Percentiles rank a stretch among this genome's conserved stretches.
phyloP scores from a whole-genome alignment of 2,329 filamentous ascomycete species.

The Podosphaera fusca region DNA sequence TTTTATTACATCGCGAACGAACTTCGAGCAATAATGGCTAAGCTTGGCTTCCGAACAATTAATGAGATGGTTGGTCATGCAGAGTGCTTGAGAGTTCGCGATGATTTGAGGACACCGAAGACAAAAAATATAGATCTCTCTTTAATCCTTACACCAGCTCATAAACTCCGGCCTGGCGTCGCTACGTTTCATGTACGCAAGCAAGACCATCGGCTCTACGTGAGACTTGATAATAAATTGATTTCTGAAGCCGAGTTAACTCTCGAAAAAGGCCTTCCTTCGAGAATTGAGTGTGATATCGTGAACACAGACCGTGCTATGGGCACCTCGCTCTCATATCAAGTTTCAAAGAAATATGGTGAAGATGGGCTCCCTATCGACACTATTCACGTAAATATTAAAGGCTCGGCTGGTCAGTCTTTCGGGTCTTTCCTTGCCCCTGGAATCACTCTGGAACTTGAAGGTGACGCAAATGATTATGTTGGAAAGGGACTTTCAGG shows the following conservation, averaged over 20 bases:
- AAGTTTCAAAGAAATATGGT: constrained; percentile 80
- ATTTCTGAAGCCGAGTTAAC: constrained; percentile 89
- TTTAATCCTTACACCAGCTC: constrained; percentile 81
- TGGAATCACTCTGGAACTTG: constrained; percentile 81
- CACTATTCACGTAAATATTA: constrained; percentile 88
- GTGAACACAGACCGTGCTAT: constrained; percentile 91
- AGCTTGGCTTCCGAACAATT: constrained; percentile 78
- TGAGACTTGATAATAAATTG: constrained; percentile 87
- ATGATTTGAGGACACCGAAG: constrained; percentile 72
- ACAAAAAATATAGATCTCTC: constrained; percentile 84
- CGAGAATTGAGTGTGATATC: constrained; percentile 83
- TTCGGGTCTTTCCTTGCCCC: constrained; percentile 88
- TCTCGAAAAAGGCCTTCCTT: constrained; percentile 80
- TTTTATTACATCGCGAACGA: constrained; percentile 87
- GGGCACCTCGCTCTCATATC: constrained; percentile 85
- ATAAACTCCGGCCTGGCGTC: constrained; percentile 80
- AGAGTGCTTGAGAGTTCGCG: constrained; percentile 64
- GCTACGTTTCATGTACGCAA: constrained; percentile 96
- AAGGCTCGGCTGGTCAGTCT: constrained; percentile 87
- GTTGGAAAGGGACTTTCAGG: constrained; percentile 90
- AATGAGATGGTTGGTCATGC: constrained; percentile 96
- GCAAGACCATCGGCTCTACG: constrained; percentile 85
- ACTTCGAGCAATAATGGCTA: constrained; percentile 88
- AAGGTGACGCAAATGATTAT: constrained; percentile 91
- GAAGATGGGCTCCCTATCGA: constrained; percentile 75